Base-by-base conservation (phyloP, 805 yeast species). In the Wickerhamia fluorescens region DNA sequence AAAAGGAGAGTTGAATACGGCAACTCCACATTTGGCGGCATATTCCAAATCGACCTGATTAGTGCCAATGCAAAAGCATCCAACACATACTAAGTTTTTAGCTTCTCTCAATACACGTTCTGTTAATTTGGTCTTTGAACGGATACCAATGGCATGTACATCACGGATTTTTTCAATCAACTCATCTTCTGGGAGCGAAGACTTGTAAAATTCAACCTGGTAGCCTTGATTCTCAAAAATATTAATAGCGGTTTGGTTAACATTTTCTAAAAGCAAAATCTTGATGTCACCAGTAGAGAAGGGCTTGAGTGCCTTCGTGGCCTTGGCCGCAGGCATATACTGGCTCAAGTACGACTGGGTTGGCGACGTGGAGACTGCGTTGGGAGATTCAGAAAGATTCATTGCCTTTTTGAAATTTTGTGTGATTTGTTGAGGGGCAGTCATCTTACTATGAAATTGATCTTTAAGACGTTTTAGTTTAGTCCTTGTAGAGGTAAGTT, bases 31-130 rank as follows among this genome's bases (percentile, higher is more conserved):
- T 49, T 79, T 74, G 40, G 97, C 96, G 33, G 98, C 98, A 47
- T 55, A 83, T 44, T 83, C 84, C 40, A 88, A 71, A 57, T 92
- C 94, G 32, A 92, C 98, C 66, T 92, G 98, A 67, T 92, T 92
- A 37, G 97, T 92, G 51, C 98, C 98, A 45, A 92, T 92, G 72
- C 98, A 92, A 82, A 92, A 92, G 68, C 98, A 92, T 34, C 98
- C 98, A 59, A 92, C 68, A 18, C 75, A 88, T 16, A 83, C 83
- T 59, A 92, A 71, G 66, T 89, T 85, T 56, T 78, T 81, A 34
- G 98, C 98, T 47, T 83, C 84, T 40, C 74, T 68, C 47, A 92
- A 68, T 16, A 92, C 77, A 29, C 75, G 76, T 43, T 74, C 80
- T 23, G 87, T 84, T 51, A 92, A 69, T 58, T 78, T 83, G 29